Conservation (phyloP, 192 early-diverging fungal genomes). For the Coemansia sp. region DNA sequence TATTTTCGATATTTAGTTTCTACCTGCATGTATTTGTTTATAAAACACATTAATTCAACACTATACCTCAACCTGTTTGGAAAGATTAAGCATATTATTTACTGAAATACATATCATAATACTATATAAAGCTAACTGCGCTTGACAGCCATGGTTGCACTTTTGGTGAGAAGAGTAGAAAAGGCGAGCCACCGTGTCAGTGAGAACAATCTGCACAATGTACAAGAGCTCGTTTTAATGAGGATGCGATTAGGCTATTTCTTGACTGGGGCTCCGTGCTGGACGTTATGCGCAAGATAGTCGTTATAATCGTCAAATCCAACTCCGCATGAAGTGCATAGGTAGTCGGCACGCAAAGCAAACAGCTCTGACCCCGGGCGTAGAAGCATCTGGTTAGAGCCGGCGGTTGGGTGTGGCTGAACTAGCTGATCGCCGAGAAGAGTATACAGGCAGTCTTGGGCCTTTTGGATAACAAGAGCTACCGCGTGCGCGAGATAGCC, state of each 20-base stretch:
- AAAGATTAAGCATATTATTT: conserved; percentile 4
- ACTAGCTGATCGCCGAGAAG: not conserved
- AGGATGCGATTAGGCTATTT: not conserved
- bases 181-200: not conserved
- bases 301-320: conserved; percentile 20
- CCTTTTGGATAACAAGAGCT: not conserved
- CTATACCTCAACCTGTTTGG: not conserved
- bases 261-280: conserved; percentile 3
- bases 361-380: not conserved
- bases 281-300: conserved; percentile 23
- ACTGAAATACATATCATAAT: conserved; percentile 4
- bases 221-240: not conserved
- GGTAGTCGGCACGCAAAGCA: not conserved
- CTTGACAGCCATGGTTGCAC: not conserved
- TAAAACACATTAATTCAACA: not conserved
- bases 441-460: not conserved
- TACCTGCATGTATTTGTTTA: not conserved
- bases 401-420: not conserved
- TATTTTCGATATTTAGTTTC: not conserved
- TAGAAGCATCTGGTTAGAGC: not conserved
- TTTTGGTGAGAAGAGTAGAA: not conserved
- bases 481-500: not conserved
- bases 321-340: conserved; percentile 12
- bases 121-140: conserved; percentile 2
- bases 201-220: not conserved